Conservation (phyloP, 2,329 filamentous ascomycete species). For the Chalara sp. region DNA sequence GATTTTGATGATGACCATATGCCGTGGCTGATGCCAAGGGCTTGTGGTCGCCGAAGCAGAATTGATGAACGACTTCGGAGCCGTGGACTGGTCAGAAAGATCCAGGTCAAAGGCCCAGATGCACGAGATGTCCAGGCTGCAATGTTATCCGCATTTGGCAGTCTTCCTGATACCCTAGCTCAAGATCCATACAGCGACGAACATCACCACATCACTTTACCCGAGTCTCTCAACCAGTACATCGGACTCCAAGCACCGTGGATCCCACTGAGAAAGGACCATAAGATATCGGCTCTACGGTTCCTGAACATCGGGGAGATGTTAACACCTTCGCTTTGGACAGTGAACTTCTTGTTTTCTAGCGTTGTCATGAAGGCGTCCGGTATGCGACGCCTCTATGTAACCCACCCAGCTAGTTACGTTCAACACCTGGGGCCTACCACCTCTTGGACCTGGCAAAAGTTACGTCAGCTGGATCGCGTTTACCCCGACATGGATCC, state of each 20-base stretch:
- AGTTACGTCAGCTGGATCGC: constrained; percentile 54
- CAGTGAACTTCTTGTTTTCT: constrained; percentile 61
- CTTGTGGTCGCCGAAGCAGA: constrained; percentile 54
- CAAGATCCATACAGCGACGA: constrained; percentile 16
- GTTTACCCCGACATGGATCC: constrained; percentile 41
- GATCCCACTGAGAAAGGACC: constrained; percentile 70
- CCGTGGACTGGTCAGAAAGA: constrained; percentile 60
- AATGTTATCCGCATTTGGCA: constrained; percentile 55
- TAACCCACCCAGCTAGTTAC: constrained; percentile 71
- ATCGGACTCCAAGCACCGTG: constrained; percentile 58
- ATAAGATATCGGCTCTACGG: constrained; percentile 64
- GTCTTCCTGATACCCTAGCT: constrained; percentile 37
- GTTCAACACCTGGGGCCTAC: constrained; percentile 46
- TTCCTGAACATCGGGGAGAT: constrained; percentile 68
- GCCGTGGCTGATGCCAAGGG: constrained; percentile 53
- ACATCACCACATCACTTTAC: constrained; percentile 13
- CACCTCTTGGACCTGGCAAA: constrained; percentile 63
- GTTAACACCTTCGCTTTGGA: constrained; percentile 66
- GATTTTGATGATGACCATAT: constrained; percentile 11
- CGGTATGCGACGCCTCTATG: constrained; percentile 55
- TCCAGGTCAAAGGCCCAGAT: constrained; percentile 55
- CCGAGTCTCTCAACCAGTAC: constrained; percentile 16
- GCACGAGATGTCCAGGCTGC: constrained; percentile 61
- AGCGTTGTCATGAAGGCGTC: constrained; percentile 67
- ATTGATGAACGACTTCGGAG: constrained; percentile 69